Evolutionary conservation across 352 stramenopile genomes (phyloP).

Genomic region (Achlya hypogyna): DNA sequence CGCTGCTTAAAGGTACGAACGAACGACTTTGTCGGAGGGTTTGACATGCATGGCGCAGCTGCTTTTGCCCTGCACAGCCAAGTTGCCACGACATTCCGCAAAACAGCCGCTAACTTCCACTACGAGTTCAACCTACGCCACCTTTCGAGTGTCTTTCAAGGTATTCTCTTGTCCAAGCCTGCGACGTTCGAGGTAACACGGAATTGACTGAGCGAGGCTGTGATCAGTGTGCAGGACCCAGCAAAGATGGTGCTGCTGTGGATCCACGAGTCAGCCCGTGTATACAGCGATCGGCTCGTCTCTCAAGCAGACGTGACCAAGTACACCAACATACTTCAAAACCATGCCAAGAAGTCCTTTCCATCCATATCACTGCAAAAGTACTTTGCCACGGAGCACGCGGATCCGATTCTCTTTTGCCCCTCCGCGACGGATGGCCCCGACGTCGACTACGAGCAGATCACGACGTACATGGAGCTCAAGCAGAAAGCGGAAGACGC

Average conservation of each 20-base stretch:
- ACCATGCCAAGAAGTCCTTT: conserved; percentile 91
- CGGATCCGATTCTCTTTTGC: conserved; percentile 88
- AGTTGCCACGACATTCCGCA: conserved; percentile 73
- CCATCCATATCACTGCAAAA: conserved; percentile 81
- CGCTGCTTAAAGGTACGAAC: conserved; percentile 74
- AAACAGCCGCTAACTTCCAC: conserved; percentile 94
- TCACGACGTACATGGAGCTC: conserved; percentile 60
- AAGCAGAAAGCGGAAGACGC: conserved; percentile 76
- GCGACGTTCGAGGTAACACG: conserved; percentile 43
- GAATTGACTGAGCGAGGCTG: not conserved
- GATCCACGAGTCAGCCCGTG: conserved; percentile 93
- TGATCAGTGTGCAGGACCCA: conserved; percentile 53
- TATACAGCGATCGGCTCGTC: conserved; percentile 93
- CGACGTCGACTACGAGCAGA: conserved; percentile 90
- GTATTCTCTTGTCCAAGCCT: conserved; percentile 83
- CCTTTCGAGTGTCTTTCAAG: conserved; percentile 92
- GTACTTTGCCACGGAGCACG: conserved; percentile 77
- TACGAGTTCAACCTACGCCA: conserved; percentile 97
- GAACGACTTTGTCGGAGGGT: too few relatives aligned
- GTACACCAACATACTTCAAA: conserved; percentile 82
- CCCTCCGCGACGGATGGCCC: conserved; percentile 83
- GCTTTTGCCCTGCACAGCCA: conserved; percentile 86
- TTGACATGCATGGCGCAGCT: conserved; percentile 24
- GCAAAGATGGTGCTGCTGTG: conserved; percentile 90
- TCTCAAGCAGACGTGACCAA: conserved; percentile 64